Evolutionary conservation across 371 early-diverging fungal species (phyloP).

Genomic region (Zychaea mexicana): DNA sequence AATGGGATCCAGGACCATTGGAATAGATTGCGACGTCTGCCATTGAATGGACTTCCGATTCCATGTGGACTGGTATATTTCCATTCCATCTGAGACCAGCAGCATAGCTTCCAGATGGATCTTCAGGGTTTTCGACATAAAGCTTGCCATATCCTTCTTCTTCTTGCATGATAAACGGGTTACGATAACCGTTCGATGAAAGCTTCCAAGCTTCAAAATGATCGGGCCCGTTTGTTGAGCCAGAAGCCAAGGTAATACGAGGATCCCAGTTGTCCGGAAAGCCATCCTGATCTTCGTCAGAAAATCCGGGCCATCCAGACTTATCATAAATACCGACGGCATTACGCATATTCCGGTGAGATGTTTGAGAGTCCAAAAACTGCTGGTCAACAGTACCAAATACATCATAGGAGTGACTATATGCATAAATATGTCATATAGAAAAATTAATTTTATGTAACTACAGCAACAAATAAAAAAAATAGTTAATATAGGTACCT

Average conservation of each 20-base stretch:
- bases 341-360: constrained; percentile 49
- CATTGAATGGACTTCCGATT: constrained; percentile 57
- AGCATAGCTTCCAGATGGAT: constrained; percentile 34
- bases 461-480: no score
- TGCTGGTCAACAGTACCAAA: constrained; percentile 67
- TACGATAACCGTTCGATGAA: constrained; percentile 39
- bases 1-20: constrained; percentile 48
- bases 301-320: constrained; percentile 69
- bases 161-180: constrained; percentile 27
- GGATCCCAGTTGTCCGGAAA: constrained; percentile 67
- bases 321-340: constrained; percentile 65
- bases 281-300: constrained; percentile 64
- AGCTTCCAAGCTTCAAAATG: constrained; percentile 66
- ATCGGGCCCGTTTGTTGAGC: constrained; percentile 61
- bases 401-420: constrained; percentile 71
- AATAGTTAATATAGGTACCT: no score
- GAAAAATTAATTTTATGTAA: no score
- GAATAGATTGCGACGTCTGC: constrained; percentile 61
- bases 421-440: no score
- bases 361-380: constrained; percentile 18
- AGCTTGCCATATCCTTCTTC: constrained; percentile 14
- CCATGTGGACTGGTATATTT: constrained; percentile 35
- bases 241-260: constrained; percentile 59
- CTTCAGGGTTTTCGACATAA: constrained; percentile 37
- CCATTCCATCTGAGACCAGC: constrained; percentile 41